A percentile compares a stretch with the other conserved stretches of the same genome.
phyloP scores from a whole-genome alignment of 1,284 basidiomycete species.

The Omphalotus olearius region DNA sequence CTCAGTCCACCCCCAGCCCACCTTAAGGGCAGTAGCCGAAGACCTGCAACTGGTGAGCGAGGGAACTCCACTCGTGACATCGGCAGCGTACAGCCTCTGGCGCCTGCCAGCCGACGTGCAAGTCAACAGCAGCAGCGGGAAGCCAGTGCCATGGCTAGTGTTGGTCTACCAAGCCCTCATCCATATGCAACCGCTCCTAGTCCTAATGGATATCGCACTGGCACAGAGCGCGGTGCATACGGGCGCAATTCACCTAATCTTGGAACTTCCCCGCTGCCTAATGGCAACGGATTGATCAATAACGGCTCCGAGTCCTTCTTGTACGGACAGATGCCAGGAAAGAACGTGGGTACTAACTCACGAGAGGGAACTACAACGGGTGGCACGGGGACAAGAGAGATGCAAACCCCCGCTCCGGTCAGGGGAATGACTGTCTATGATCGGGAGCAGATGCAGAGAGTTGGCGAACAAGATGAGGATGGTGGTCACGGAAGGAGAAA shows the following conservation, averaged over 20 bases:
- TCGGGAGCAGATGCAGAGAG: slow-evolving; percentile 49
- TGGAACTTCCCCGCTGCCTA: slow-evolving; percentile 27
- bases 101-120: slow-evolving; percentile 56
- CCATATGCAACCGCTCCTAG: slow-evolving; percentile 65
- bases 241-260: slow-evolving; percentile 55
- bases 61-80: slow-evolving; percentile 45
- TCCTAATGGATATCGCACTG: slow-evolving; percentile 47
- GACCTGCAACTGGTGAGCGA: slow-evolving; percentile 40
- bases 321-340: slow-evolving; percentile 48
- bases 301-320: slow-evolving; percentile 59
- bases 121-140: slow-evolving; percentile 55
- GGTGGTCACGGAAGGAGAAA: slow-evolving; percentile 41
- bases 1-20: slow-evolving; percentile 60
- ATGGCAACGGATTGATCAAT: slow-evolving; percentile 34
- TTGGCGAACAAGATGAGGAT: slow-evolving; percentile 44
- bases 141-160: slow-evolving; percentile 28
- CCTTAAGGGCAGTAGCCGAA: slow-evolving; percentile 49
- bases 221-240: slow-evolving; percentile 33
- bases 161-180: slow-evolving; percentile 50
- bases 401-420: slow-evolving; percentile 29
- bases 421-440: slow-evolving; percentile 54
- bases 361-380: slow-evolving; percentile 40
- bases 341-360: slow-evolving; percentile 39
- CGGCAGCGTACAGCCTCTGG: slow-evolving; percentile 56
- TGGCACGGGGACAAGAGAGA: slow-evolving; percentile 29